Base-by-base conservation (phyloP, 179 eudicot species). In the Dionaea muscipula region DNA sequence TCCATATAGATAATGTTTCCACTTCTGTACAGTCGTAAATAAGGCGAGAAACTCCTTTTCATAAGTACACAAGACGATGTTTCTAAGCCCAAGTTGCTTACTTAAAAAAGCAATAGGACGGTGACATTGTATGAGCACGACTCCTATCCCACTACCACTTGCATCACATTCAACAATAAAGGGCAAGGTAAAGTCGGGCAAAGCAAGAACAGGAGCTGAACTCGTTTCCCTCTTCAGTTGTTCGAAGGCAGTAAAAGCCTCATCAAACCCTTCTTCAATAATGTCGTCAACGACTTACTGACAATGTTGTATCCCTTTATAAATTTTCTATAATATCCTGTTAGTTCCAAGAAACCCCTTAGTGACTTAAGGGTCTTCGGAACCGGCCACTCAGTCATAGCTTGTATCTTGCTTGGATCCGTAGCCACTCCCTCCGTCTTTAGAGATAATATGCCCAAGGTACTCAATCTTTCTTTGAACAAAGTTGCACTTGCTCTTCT, bases 361-460 rank as follows among this genome's bases (percentile, higher is more conserved):
- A 59, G 18, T 7, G 18, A 18, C n/a, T 27, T 46, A 8, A 49
- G 8, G 26, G 5, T 20, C 0, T 19, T 33, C 15, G 55, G 63
- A 0, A 9, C 2, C 0, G 55, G 63, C 63, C 55, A 59, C 31
- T 37, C 4, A 8, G 16, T 8, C 46, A 59, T 25, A 1, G 47
- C 45, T 14, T 4, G 7, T 1, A 48, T 35, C 26, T 59, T 59
- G 11, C 22, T n/a, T 16, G 25, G 55, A 49, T 48, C 47, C 8
- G 18, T 21, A 0, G 23, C n/a, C 10, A 59, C 55, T 0, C 55
- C 47, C 23, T 49, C 2, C 0, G 8, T 4, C 1, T n/a, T n/a
- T n/a, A n/a, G 55, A 46, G 14, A 56, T 56, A 11, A 44, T 15
- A 26, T 56, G 61, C 16, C 51, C 61, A 16, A 56, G 12, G 18